Percentiles rank a stretch among this genome's conserved stretches.
These are phyloP conservation scores for Hypoxylon sp. DNA, from an alignment of 2,329 filamentous ascomycete species.

Conservation along the genomic window DNA sequence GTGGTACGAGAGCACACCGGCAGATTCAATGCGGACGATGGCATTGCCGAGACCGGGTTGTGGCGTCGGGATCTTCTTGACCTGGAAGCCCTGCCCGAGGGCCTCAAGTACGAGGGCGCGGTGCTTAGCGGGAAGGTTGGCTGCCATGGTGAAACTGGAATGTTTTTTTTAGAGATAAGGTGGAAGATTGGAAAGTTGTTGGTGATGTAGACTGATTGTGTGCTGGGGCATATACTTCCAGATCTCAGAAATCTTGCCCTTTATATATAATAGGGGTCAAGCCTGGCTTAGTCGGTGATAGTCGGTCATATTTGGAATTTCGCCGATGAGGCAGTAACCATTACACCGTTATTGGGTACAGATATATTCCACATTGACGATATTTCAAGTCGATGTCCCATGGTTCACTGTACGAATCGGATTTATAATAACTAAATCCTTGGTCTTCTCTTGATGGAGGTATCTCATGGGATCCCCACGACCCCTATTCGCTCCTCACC, in stretches of 20 bases:
- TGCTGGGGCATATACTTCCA: not conserved
- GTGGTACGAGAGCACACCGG: slow-evolving; percentile 55
- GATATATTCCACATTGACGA: not conserved
- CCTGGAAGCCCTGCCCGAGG: slow-evolving; percentile 41
- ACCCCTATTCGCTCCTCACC: too few relatives aligned
- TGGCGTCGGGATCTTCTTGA: slow-evolving; percentile 52
- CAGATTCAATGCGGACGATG: slow-evolving; percentile 54
- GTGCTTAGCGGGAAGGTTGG: slow-evolving; percentile 36
- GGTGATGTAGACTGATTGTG: not conserved
- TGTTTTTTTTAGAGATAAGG: not conserved
- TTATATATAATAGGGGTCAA: slow-evolving; percentile 12
- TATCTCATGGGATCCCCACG: too few relatives aligned
- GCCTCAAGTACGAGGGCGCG: slow-evolving; percentile 49
- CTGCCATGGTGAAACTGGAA: slow-evolving; percentile 32
- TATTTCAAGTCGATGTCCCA: not conserved
- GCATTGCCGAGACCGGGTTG: slow-evolving; percentile 52
- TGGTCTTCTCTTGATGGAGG: not conserved
- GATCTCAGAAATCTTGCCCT: not conserved
- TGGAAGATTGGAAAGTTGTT: not conserved
- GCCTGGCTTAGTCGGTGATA: slow-evolving; percentile 16
- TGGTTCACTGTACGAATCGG: not conserved
- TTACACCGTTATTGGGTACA: not conserved
- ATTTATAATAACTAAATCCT: not conserved
- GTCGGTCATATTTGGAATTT: slow-evolving; percentile 29
- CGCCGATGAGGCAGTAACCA: slow-evolving; percentile 7